These are phyloP conservation scores for Prunus mume DNA, from an alignment of 306 rosid genomes.

Conservation along the genomic window DNA sequence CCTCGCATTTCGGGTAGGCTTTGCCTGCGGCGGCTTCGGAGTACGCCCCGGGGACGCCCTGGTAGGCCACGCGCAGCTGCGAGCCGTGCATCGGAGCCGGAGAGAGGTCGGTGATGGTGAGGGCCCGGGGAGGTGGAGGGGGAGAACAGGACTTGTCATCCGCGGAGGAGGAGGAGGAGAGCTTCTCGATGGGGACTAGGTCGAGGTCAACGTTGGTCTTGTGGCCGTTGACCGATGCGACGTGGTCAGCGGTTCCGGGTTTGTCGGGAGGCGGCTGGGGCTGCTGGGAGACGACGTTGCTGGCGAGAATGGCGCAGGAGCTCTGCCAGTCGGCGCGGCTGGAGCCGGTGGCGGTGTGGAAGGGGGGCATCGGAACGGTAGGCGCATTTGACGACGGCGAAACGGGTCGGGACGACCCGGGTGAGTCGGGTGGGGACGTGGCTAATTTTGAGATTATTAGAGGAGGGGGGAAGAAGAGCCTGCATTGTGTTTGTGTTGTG, in stretches of 20 bases:
- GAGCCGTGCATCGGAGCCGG: slow-evolving; percentile 99
- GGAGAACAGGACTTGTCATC: slow-evolving; percentile 37
- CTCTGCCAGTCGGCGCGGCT: slow-evolving; percentile 87
- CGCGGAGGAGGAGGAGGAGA: background rate
- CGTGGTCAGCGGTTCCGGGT: slow-evolving; percentile 23
- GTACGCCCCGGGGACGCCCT: slow-evolving; percentile 96
- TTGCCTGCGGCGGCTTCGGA: slow-evolving; percentile 96
- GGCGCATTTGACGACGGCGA: slow-evolving; percentile 41
- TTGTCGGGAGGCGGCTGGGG: slow-evolving; percentile 38
- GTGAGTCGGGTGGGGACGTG: background rate
- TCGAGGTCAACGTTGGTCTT: slow-evolving; percentile 48
- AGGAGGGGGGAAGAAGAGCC: slow-evolving; percentile 45
- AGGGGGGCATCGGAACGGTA: slow-evolving; percentile 40
- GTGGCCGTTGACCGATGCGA: slow-evolving; percentile 72
- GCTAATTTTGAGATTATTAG: slow-evolving; percentile 32
- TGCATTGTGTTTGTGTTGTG: slow-evolving; percentile 38
- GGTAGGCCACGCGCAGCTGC: slow-evolving; percentile 82
- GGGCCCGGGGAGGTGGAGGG: slow-evolving; percentile 38
- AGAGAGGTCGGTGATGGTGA: slow-evolving; percentile 76
- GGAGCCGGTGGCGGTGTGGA: slow-evolving; percentile 41
- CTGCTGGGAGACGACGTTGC: slow-evolving; percentile 67
- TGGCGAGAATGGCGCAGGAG: slow-evolving; percentile 80
- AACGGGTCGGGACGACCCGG: slow-evolving; percentile 31
- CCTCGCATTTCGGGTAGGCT: slow-evolving; percentile 91
- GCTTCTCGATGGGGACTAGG: slow-evolving; percentile 60